Evolutionary conservation across 2,329 filamentous ascomycete genomes (phyloP).

Genomic region (Cytospora mali): DNA sequence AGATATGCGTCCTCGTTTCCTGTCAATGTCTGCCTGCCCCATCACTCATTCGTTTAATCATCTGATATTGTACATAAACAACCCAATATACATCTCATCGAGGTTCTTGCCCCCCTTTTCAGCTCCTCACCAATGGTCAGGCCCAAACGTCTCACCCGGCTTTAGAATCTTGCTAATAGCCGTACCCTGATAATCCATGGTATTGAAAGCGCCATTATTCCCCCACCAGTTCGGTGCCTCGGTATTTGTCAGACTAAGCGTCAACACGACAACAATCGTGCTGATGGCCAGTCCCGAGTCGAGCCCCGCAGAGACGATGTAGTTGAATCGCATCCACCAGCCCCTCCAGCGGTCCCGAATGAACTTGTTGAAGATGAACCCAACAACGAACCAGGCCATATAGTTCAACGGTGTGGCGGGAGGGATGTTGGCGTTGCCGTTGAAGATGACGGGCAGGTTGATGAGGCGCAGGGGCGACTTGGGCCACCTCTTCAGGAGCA

Average conservation of each 20-base stretch:
- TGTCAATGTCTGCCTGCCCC: no score
- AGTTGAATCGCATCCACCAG: slow-evolving; percentile 61
- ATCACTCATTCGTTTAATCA: no score
- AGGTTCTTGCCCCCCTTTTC: no score
- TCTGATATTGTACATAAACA: not conserved
- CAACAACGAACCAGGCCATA: slow-evolving; percentile 49
- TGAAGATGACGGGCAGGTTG: slow-evolving; percentile 39
- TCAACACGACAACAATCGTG: slow-evolving; percentile 51
- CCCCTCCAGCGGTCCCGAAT: slow-evolving; percentile 50
- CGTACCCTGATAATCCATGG: slow-evolving; percentile 16
- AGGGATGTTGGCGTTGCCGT: slow-evolving; percentile 34
- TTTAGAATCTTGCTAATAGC: slow-evolving; percentile 30
- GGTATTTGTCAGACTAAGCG: slow-evolving; percentile 22
- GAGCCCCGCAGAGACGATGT: slow-evolving; percentile 55
- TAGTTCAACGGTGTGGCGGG: slow-evolving; percentile 54
- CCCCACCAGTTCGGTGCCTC: slow-evolving; percentile 29
- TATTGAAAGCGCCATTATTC: slow-evolving; percentile 28
- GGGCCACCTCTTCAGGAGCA: slow-evolving; percentile 31
- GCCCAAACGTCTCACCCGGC: slow-evolving; percentile 46
- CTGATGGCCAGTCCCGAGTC: slow-evolving; percentile 54
- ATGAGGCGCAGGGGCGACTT: slow-evolving; percentile 33
- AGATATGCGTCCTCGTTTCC: no score
- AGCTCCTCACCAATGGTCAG: slow-evolving; percentile 33
- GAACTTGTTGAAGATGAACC: slow-evolving; percentile 53
- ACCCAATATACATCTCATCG: no score